Evolutionary conservation across 768 basidiomycete genomes (phyloP), one percentile per base, ranked within the genome.

Genomic region (Tulasnella sp.): DNA sequence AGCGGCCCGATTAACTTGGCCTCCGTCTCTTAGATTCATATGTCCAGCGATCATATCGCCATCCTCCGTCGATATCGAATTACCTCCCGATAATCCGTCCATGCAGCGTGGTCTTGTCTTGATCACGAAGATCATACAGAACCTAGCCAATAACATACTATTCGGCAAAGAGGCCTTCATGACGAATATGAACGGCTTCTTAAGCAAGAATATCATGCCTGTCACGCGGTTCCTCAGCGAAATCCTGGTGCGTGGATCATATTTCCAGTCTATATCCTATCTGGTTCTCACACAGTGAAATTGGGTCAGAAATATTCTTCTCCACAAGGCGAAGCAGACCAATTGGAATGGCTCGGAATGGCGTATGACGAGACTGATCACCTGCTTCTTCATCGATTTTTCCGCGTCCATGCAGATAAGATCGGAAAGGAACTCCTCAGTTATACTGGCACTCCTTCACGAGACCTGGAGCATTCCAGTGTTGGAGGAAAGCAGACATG

Each of bases 91-190:
- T 38, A 76, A 78, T 38, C 30, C 66, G 1, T 75, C 78, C 27
- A 76, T 88, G 54, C 84, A 88, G 17, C 82, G 86, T 43, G 91
- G 88, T 17, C 74, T 95, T 13, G 84, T 88, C 77, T 74, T 88
- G 49, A 85, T 96, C 63, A 88, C 90, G 45, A 96, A 94, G 73
- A 83, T 94, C 59, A 84, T 96, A 48, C 92, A 95, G 71, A 93
- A 90, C 67, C 72, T 96, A 29, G 92, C 92, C 19, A 97, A 96
- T 72, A 95, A 96, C 65, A 85, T 94, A 51, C 83, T 89, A 67
- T 95, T 95, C 65, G 89, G 87, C 10, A 93, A 93, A 70, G 92
- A 95, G 66, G 80, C 82, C 3, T 84, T 90, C 66, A 91, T 93
- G 88, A 81, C 81, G 27, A 75, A 79, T 32, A 70, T 94, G 60